Evolutionary conservation across 192 early-diverging fungal genomes (phyloP).

Genomic region (Phycomyces blakesleeanus): DNA sequence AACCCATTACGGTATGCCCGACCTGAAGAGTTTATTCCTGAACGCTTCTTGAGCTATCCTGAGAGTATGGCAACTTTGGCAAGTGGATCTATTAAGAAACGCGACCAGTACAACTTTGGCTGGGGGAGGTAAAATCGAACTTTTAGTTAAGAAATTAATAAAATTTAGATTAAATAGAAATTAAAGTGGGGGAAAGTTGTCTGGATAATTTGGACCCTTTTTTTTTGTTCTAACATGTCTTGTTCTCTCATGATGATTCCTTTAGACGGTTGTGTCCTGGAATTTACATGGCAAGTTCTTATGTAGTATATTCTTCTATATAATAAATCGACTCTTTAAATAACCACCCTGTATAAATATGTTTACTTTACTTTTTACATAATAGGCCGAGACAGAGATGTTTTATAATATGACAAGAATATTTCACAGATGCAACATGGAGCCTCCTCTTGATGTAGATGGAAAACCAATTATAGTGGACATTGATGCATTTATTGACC

Average conservation of each 20-base stretch:
- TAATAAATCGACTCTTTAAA: no score
- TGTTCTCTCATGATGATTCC: no score
- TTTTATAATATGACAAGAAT: not conserved
- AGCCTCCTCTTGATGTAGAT: not conserved
- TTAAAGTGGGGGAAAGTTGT: no score
- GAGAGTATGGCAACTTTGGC: constrained; percentile 10
- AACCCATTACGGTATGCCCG: constrained; percentile 28
- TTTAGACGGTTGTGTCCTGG: constrained; percentile 14
- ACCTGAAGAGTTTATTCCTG: constrained; percentile 47
- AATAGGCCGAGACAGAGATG: constrained; percentile 4
- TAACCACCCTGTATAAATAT: not conserved
- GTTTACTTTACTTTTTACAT: not conserved
- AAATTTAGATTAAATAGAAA: no score
- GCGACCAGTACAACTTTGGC: constrained; percentile 23
- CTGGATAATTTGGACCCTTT: no score
- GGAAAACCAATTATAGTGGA: not conserved
- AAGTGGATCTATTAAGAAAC: constrained; percentile 13
- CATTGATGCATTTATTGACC: not conserved
- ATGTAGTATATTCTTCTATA: not conserved
- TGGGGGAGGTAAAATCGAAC: constrained; percentile 13
- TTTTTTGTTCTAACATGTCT: not conserved
- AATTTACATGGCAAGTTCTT: constrained; percentile 2
- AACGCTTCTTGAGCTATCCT: constrained; percentile 26
- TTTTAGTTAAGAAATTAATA: no score
- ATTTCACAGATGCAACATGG: not conserved